These are phyloP conservation scores for Mycena metata DNA, from an alignment of 768 basidiomycete species.

Conservation along the genomic window DNA sequence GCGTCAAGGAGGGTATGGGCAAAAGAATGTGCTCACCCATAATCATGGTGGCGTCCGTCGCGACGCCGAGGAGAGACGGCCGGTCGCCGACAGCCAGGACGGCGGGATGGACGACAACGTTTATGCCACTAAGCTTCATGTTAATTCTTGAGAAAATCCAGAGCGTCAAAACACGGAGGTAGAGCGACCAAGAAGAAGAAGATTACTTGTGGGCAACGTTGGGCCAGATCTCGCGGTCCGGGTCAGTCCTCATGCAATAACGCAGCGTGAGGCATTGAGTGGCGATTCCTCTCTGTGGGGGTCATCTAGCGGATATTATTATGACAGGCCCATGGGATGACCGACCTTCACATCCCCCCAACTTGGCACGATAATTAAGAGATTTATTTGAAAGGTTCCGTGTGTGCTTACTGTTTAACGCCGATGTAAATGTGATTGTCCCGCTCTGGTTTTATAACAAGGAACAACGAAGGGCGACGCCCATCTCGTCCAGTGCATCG, in stretches of 20 bases:
- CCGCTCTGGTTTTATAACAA: slow-evolving; percentile 79
- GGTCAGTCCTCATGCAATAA: slow-evolving; percentile 75
- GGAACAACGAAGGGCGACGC: slow-evolving; percentile 66
- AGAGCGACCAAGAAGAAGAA: slow-evolving; percentile 19
- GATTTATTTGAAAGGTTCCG: no score
- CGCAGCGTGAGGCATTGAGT: slow-evolving; percentile 81
- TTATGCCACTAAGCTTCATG: slow-evolving; percentile 87
- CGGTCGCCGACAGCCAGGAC: neutral
- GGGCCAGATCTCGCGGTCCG: slow-evolving; percentile 75
- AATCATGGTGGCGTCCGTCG: slow-evolving; percentile 1
- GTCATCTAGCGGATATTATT: neutral
- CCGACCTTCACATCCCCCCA: slow-evolving; percentile 76
- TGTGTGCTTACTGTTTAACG: slow-evolving; percentile 79
- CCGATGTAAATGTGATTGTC: slow-evolving; percentile 80
- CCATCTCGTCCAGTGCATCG: slow-evolving; percentile 55
- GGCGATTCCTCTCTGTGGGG: slow-evolving; percentile 71
- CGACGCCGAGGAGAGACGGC: slow-evolving; percentile 5
- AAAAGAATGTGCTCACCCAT: slow-evolving; percentile 62
- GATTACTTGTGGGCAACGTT: slow-evolving; percentile 84
- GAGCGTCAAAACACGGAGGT: slow-evolving; percentile 3
- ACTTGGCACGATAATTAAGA: slow-evolving; percentile 49
- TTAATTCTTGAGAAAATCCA: slow-evolving; percentile 72
- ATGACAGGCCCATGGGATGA: slow-evolving; percentile 1
- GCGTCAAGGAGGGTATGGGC: slow-evolving; percentile 79
- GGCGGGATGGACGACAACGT: slow-evolving; percentile 76